phyloP scores from a whole-genome alignment of 176 grass and related monocot species.

The Carex myosuroides region DNA sequence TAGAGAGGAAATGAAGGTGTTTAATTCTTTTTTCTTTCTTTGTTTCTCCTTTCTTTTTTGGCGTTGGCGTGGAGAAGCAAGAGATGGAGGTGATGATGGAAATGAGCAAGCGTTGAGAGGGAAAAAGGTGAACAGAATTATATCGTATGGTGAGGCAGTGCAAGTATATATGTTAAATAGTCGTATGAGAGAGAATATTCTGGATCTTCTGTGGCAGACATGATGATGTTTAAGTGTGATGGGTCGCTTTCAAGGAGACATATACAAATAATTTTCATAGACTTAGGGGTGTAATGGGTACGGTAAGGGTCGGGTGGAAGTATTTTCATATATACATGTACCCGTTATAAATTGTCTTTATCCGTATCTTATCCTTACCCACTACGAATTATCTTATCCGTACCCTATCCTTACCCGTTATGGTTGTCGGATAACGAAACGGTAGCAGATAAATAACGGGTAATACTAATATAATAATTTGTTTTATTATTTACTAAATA shows the following conservation, averaged over 20 bases:
- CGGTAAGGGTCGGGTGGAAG: too few species aligned
- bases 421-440: too few species aligned
- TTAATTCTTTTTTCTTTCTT: not conserved
- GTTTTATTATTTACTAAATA: too few species aligned
- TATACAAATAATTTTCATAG: not conserved
- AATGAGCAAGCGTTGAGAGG: slow-evolving; percentile 26
- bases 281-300: too few species aligned
- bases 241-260: not conserved
- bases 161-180: slow-evolving; percentile 49
- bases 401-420: too few species aligned
- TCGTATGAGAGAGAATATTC: slow-evolving; percentile 26
- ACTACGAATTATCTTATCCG: too few species aligned
- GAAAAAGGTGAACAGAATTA: slow-evolving; percentile 58
- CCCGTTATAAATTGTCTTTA: too few species aligned
- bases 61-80: slow-evolving; percentile 20
- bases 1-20: not conserved
- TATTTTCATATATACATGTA: too few species aligned
- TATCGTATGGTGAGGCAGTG: slow-evolving; percentile 40
- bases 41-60: not conserved
- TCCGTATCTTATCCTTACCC: too few species aligned
- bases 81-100: slow-evolving; percentile 64
- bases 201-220: not conserved
- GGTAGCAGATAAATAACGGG: too few species aligned
- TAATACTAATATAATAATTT: too few species aligned
- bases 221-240: not conserved